phyloP scores from a whole-genome alignment of 2,329 filamentous ascomycete genomes.

The Fusarium sp. region DNA sequence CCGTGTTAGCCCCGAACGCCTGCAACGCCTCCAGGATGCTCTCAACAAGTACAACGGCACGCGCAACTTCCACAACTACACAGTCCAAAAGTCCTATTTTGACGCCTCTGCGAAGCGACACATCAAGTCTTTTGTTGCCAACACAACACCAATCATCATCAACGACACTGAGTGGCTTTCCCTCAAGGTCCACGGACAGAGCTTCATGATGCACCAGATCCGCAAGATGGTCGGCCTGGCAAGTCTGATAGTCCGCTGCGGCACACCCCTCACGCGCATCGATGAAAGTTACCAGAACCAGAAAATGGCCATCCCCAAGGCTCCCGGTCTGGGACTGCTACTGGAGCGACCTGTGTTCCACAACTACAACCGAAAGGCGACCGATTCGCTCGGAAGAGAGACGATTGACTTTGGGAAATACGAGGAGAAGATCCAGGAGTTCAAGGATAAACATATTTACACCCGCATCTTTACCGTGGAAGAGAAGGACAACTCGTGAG shows the following conservation, averaged over 20 bases:
- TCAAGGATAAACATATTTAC: conserved; percentile 95
- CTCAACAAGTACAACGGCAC: conserved; percentile 87
- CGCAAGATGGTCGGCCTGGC: conserved; percentile 99
- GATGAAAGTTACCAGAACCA: conserved; percentile 79
- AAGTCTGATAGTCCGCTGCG: conserved; percentile 86
- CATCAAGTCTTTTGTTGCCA: conserved; percentile 92
- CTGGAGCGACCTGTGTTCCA: conserved; percentile 95
- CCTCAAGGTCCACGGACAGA: conserved; percentile 96
- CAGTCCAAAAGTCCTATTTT: conserved; percentile 85
- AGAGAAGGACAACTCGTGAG: conserved; percentile 88
- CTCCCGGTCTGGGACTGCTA: conserved; percentile 88
- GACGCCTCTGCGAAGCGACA: conserved; percentile 90
- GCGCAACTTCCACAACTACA: conserved; percentile 97
- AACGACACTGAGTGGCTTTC: conserved; percentile 96
- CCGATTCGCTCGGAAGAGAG: conserved; percentile 74
- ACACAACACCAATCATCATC: conserved; percentile 84
- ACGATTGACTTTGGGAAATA: conserved; percentile 85
- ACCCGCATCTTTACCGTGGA: conserved; percentile 92
- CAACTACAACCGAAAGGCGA: conserved; percentile 84
- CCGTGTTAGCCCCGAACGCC: conserved; percentile 80
- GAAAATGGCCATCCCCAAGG: conserved; percentile 92
- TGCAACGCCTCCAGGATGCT: conserved; percentile 81
- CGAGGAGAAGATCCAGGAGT: conserved; percentile 84
- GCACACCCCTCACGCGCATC: conserved; percentile 81
- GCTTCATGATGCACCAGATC: conserved; percentile 99